phyloP scores from a whole-genome alignment of 257 asterid genomes.

The Lantana camara region DNA sequence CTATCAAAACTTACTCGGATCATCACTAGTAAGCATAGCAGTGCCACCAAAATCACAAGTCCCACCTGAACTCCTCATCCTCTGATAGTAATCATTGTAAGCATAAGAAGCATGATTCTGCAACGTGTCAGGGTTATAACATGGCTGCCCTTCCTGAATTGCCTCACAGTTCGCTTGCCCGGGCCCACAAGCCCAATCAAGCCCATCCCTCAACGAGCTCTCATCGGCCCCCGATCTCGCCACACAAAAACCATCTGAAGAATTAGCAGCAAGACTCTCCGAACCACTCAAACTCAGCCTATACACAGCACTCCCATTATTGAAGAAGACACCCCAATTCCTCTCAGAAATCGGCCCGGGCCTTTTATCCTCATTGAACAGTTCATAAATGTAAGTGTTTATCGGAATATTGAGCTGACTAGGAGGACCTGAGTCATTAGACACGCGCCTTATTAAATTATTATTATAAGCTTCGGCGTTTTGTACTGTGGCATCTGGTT shows the following conservation, averaged over 20 bases:
- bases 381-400: conserved; percentile 70
- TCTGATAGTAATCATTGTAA: conserved; percentile 85
- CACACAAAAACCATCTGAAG: conserved; percentile 57
- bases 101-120: conserved; percentile 91
- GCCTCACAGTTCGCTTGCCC: conserved; percentile 80
- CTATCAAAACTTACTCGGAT: conserved; percentile 73
- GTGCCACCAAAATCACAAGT: conserved; percentile 88
- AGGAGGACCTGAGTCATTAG: conserved; percentile 81
- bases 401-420: conserved; percentile 60
- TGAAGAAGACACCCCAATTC: conserved; percentile 72
- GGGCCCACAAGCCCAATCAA: conserved; percentile 90
- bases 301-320: conserved; percentile 67
- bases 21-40: conserved; percentile 52
- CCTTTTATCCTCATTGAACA: conserved; percentile 76
- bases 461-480: conserved; percentile 64
- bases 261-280: conserved; percentile 36
- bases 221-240: conserved; percentile 59
- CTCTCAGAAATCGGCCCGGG: conserved; percentile 77
- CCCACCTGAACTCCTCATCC: conserved; percentile 60
- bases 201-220: conserved; percentile 52
- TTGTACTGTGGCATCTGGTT: conserved; percentile 61
- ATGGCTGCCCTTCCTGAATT: conserved; percentile 73
- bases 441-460: conserved; percentile 67
- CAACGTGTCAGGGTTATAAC: conserved; percentile 64
- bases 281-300: conserved; percentile 44